These are phyloP conservation scores for Oenanthe javanica DNA, from an alignment of 140 eudicot species.

Conservation along the genomic window DNA sequence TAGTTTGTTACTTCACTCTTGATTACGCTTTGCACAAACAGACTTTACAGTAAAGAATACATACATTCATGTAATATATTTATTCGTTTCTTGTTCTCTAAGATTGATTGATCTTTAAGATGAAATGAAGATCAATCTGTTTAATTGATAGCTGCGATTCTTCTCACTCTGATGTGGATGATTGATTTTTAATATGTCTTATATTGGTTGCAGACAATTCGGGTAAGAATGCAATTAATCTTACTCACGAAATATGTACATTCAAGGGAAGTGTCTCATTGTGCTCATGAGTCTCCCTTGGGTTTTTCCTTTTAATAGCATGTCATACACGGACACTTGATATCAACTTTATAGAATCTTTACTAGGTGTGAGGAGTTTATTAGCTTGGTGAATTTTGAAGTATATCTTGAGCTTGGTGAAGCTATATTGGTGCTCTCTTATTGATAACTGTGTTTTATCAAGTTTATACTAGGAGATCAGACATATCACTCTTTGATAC, in stretches of 20 bases:
- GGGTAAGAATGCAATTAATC: neutral
- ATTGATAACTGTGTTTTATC: too few relatives aligned
- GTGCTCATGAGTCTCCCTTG: too few relatives aligned
- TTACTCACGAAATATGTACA: too few relatives aligned
- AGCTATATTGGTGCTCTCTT: neutral
- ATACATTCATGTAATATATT: neutral
- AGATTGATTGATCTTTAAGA: neutral
- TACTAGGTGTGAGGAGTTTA: too few relatives aligned
- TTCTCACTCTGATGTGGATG: neutral
- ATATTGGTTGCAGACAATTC: neutral
- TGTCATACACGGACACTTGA: too few relatives aligned
- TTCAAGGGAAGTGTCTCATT: too few relatives aligned
- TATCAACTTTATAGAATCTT: neutral
- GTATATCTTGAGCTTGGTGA: neutral
- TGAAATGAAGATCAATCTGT: neutral
- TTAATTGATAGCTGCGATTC: neutral
- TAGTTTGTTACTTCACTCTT: neutral
- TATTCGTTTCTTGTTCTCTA: neutral
- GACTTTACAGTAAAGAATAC: neutral
- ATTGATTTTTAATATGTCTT: neutral
- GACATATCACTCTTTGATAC: neutral
- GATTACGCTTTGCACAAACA: neutral
- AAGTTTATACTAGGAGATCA: neutral
- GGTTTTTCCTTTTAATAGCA: too few relatives aligned
- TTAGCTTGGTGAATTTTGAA: neutral